Evolutionary conservation across 164 flowering plant species (phyloP).

Genomic region (Sextonia rubra): DNA sequence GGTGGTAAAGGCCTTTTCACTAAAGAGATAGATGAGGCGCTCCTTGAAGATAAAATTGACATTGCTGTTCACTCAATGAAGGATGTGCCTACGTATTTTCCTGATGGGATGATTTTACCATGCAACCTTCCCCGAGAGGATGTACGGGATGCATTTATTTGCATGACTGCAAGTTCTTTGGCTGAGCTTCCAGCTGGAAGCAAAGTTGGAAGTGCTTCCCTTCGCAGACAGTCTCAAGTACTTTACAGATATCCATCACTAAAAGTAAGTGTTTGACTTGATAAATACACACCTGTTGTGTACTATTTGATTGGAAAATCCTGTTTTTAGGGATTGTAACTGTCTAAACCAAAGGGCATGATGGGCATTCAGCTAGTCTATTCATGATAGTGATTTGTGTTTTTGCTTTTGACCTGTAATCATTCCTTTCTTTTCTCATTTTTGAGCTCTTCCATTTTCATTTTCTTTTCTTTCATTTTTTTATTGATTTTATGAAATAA

Average conservation of each 20-base stretch:
- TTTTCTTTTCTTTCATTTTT: too few species aligned
- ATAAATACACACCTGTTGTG: not conserved
- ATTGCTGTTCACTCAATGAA: conserved; percentile 99
- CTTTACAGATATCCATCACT: conserved; percentile 84
- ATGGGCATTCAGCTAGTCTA: not conserved
- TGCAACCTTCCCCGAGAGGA: conserved; percentile 95
- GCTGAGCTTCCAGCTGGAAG: conserved; percentile 90
- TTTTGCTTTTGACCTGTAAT: not conserved
- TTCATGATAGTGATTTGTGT: not conserved
- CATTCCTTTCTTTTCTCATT: not conserved
- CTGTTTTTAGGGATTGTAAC: not conserved
- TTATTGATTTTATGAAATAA: too few species aligned
- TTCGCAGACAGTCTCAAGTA: conserved; percentile 91
- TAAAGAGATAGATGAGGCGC: conserved; percentile 96
- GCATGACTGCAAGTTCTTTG: conserved; percentile 56
- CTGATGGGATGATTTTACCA: conserved; percentile 76
- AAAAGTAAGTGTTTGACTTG: conserved; percentile 35
- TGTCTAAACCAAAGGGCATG: not conserved
- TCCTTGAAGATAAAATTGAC: conserved; percentile 73
- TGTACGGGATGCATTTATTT: conserved; percentile 95
- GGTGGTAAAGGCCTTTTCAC: conserved; percentile 97
- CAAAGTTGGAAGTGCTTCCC: conserved; percentile 87
- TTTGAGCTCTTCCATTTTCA: not conserved
- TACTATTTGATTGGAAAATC: not conserved
- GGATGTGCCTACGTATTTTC: conserved; percentile 96